A percentile compares a stretch with the other conserved stretches of the same genome.
phyloP scores from a whole-genome alignment of 1,284 basidiomycete species.

The Irpex sp. region DNA sequence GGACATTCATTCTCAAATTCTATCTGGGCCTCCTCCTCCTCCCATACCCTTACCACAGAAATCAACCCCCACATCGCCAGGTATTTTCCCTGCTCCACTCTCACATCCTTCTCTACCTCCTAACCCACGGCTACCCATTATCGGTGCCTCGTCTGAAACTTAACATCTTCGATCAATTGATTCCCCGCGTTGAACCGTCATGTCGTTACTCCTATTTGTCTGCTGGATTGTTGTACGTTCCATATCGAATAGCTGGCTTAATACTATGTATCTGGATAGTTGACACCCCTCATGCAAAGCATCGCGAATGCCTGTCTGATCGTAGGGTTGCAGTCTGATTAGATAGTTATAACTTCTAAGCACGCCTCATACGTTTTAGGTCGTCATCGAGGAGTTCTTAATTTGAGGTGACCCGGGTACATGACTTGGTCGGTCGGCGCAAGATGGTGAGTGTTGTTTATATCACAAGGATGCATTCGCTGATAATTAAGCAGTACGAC shows the following conservation, averaged over 20 bases:
- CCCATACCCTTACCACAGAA: conserved; percentile 5
- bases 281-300: not conserved
- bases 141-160: conserved; percentile 6
- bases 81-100: conserved; percentile 9
- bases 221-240: conserved; percentile 5
- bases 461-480: not conserved
- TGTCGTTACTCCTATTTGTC: not conserved
- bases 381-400: not conserved
- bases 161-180: conserved; percentile 7
- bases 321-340: too few relatives aligned
- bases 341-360: too few relatives aligned
- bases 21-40: not conserved
- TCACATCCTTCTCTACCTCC: conserved; percentile 12
- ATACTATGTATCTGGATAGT: conserved; percentile 7
- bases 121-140: conserved; percentile 7
- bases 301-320: not conserved
- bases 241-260: not conserved
- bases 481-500: not conserved
- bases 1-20: conserved; percentile 2
- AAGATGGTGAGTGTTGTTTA: not conserved
- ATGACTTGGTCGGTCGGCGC: not conserved
- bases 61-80: conserved; percentile 10
- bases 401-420: not conserved
- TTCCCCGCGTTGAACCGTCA: not conserved
- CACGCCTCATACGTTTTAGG: too few relatives aligned